Base-by-base conservation (phyloP, 352 stramenopile genomes). In the Aphanomyces stellatus region DNA sequence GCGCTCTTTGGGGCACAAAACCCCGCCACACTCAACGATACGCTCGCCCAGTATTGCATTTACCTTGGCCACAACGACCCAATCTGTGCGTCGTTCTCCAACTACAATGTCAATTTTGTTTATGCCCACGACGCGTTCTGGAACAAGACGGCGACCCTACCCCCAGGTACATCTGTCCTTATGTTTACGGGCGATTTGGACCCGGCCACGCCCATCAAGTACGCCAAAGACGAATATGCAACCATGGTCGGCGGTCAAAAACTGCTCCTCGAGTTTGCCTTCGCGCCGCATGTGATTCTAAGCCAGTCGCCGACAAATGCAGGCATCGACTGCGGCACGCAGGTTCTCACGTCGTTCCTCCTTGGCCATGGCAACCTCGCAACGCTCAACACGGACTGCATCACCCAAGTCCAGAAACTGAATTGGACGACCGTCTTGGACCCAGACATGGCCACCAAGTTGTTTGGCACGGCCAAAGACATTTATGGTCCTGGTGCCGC, bases 91-190 rank as follows among this genome's bases (percentile, higher is more conserved):
- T 4, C 24, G 8, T 46, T 22, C 22, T 4, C 22, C 0, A 27
- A 13, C 1, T 51, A 48, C n/a, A 17, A 48, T 2, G 4, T 22
- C 17, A 19, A 6, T 6, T 64, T 64, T 51, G n/a, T 8, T 13
- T 89, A 89, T 67, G 63, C 81, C 61, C 79, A 72, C 67, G 81
- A 89, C 51, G 40, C 83, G 65, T 88, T 81, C 71, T 89, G 81
- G 81, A 89, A 89, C 72, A 76, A 77, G 49, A 78, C 81, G 0
- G 78, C 74, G 30, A 62, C 70, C 49, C 61, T 89, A 0, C 77
- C 77, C 10, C 37, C 72, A 10, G 71, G 74, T 24, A 72, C 76
- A 24, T 79, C 74, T 10, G 79, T 76, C 30, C 55, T 89, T 60
- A 71, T 89, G 19, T 46, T 62, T n/a, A 48, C 53, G 34, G 53